Conservation (phyloP, 2,329 filamentous ascomycete species). For the Cladosporium sp. region DNA sequence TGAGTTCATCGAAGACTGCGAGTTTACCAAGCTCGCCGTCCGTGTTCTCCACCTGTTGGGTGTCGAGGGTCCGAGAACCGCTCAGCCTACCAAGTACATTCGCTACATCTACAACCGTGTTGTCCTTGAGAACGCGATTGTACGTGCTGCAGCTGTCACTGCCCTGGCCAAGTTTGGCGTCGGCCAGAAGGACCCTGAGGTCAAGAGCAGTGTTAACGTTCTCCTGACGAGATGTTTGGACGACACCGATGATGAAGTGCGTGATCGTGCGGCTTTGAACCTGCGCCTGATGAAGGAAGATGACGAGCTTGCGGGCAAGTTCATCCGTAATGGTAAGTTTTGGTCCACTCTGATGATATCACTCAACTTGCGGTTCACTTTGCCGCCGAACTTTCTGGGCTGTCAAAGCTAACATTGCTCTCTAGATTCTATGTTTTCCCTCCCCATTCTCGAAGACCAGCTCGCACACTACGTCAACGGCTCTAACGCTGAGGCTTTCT, state of each 20-base stretch:
- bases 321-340: conserved; percentile 81
- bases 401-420: conserved; percentile 20
- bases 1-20: conserved; percentile 99
- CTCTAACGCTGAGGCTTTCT: conserved; percentile 80
- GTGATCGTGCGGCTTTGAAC: conserved; percentile 90
- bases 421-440: conserved; percentile 86
- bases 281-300: conserved; percentile 80
- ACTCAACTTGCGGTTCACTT: too few relatives aligned
- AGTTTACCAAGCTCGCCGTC: conserved; percentile 96
- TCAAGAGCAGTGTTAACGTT: conserved; percentile 92
- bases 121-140: conserved; percentile 92
- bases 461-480: conserved; percentile 96
- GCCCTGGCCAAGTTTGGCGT: conserved; percentile 96
- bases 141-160: conserved; percentile 90
- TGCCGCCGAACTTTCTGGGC: background rate
- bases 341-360: too few relatives aligned
- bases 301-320: conserved; percentile 76
- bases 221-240: conserved; percentile 90
- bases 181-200: conserved; percentile 90
- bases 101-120: conserved; percentile 99
- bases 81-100: conserved; percentile 96
- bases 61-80: conserved; percentile 89
- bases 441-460: conserved; percentile 93
- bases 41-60: conserved; percentile 91
- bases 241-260: conserved; percentile 95